Evolutionary conservation across 2,329 filamentous ascomycete genomes (phyloP).

Genomic region (Penicillium sp.): DNA sequence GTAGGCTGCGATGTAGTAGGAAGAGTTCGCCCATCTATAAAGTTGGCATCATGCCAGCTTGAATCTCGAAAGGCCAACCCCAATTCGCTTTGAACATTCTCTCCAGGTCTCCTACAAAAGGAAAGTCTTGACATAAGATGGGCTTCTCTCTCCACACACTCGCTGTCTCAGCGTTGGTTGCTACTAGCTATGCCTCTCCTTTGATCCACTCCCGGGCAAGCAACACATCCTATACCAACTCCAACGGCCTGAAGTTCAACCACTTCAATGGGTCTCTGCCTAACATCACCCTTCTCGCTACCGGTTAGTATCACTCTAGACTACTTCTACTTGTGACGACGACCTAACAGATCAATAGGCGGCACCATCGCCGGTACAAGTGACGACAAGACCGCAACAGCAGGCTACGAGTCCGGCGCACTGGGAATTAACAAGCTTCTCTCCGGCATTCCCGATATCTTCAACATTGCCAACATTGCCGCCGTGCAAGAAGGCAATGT

Average conservation of each 20-base stretch:
- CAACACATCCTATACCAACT: conserved; percentile 26
- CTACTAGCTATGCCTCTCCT: conserved; percentile 24
- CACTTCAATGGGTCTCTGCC: conserved; percentile 29
- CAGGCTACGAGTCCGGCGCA: conserved; percentile 28
- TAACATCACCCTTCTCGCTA: conserved; percentile 29
- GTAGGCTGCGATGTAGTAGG: background rate
- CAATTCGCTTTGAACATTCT: background rate
- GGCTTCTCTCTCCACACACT: conserved; percentile 16
- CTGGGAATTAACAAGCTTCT: conserved; percentile 27
- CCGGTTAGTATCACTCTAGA: conserved; percentile 10
- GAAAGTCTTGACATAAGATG: conserved; percentile 10
- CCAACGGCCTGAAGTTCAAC: conserved; percentile 29
- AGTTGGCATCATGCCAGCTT: background rate
- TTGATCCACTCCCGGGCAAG: conserved; percentile 20
- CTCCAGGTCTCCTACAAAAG: too few relatives aligned
- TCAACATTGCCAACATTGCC: conserved; percentile 29
- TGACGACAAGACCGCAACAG: conserved; percentile 27
- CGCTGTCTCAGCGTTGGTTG: conserved; percentile 19
- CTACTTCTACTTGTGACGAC: background rate
- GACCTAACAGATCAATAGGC: conserved; percentile 10
- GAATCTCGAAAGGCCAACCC: background rate
- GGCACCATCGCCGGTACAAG: conserved; percentile 30
- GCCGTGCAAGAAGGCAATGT: conserved; percentile 32
- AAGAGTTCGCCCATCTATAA: background rate
- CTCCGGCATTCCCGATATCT: conserved; percentile 27